Base-by-base conservation (phyloP, 208 protist species). In the Crithidia fasciculata region DNA sequence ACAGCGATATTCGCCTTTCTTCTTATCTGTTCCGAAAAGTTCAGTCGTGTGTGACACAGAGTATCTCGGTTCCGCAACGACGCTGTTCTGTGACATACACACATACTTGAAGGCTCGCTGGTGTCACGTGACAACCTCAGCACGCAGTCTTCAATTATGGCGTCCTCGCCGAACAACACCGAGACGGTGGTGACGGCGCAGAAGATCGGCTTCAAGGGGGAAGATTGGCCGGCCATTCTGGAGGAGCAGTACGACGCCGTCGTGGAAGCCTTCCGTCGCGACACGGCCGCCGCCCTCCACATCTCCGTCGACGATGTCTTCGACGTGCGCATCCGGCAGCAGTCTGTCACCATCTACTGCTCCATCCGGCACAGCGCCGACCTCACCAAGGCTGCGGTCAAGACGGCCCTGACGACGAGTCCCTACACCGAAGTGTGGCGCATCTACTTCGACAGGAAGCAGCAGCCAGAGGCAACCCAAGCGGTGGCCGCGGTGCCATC, bases 141-240 rank as follows among this genome's bases (percentile, higher is more conserved):
- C 28, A 28, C 28, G 28, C 28, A 28, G 16, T 10, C 55, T 57
- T 28, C 8, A 18, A 50, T 10, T 3, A 75, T 67, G 69, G 7
- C 62, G 41, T 43, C 52, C 8, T 36, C 47, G 4, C 0, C 45
- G 45, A 49, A 47, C 3, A 16, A 4, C 6, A 47, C 13, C 28
- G 65, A 78, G 37, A 64, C 68, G 18, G 67, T 81, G 8, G 70
- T 80, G 45, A 84, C 81, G 9, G 16, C 65, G 54, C 87, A 87
- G 49, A 83, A 82, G 57, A 68, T 92, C 10, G 69, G 75, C n/a
- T 90, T 90, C 61, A 78, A 80, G 37, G 82, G 78, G 4, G 80
- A 88, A 43, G 80, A 83, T 49, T 90, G 82, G 84, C 16, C 60
- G 13, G 56, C 70, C 2, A 71, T 84, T 55, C 16, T 81, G 12